phyloP scores from a whole-genome alignment of 257 asterid species.

The Lavandula angustifolia region DNA sequence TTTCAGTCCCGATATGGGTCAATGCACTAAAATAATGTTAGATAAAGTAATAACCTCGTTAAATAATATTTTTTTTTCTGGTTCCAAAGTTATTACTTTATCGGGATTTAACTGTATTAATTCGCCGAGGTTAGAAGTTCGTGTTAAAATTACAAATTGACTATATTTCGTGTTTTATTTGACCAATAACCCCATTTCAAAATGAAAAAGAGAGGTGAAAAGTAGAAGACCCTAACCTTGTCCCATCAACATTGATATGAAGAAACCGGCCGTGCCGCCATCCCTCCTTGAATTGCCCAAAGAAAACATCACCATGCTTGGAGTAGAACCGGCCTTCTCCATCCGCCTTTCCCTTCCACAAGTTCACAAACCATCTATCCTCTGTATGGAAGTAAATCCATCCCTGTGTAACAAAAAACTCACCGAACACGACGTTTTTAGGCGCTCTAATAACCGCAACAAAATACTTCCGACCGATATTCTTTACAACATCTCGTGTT shows the following conservation, averaged over 20 bases:
- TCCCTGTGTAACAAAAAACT: constrained; percentile 51
- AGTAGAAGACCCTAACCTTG: no score
- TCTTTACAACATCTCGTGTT: neutral
- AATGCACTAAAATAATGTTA: no score
- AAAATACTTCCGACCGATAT: neutral
- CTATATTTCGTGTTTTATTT: no score
- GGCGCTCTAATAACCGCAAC: constrained; percentile 15
- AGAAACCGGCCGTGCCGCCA: constrained; percentile 93
- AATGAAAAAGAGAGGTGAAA: no score
- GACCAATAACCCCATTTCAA: no score
- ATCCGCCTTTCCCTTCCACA: constrained; percentile 95
- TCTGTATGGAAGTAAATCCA: constrained; percentile 94
- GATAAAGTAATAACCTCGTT: no score
- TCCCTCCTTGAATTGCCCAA: constrained; percentile 97
- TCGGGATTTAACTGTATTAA: no score
- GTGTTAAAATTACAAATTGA: no score
- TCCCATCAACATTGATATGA: constrained; percentile 73
- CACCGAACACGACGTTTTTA: constrained; percentile 20
- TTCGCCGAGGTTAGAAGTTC: no score
- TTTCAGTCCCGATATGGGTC: no score
- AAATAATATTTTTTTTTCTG: no score
- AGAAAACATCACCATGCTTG: constrained; percentile 72
- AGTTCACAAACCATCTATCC: constrained; percentile 91
- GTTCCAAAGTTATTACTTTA: no score
- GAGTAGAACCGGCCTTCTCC: constrained; percentile 97